Conservation (phyloP, 2,329 filamentous ascomycete species). For the Parastagonospora avenae region DNA sequence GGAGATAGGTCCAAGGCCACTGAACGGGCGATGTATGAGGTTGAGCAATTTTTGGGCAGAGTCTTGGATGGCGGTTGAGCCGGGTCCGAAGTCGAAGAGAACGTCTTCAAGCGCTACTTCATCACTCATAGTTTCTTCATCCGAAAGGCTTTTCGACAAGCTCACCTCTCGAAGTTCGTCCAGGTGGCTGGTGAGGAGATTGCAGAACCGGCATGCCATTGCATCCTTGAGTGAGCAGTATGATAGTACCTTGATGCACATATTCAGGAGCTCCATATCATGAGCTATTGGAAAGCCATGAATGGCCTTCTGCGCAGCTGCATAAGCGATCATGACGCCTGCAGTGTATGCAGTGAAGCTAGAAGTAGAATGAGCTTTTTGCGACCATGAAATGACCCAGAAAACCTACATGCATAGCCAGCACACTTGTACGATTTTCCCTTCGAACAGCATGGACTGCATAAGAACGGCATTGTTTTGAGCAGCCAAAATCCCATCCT, state of each 20-base stretch:
- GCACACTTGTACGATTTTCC: slow-evolving; percentile 20
- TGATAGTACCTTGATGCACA: slow-evolving; percentile 8
- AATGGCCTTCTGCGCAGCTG: slow-evolving; percentile 17
- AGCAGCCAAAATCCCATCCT: slow-evolving; percentile 23
- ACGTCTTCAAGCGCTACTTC: background rate
- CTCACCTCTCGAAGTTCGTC: background rate
- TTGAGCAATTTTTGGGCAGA: slow-evolving; percentile 15
- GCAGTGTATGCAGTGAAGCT: slow-evolving; percentile 22
- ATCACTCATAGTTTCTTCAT: too few species aligned
- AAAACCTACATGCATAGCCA: slow-evolving; percentile 27
- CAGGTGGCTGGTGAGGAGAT: slow-evolving; percentile 8
- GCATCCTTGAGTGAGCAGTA: slow-evolving; percentile 13
- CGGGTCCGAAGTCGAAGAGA: slow-evolving; percentile 12
- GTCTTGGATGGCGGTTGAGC: slow-evolving; percentile 12
- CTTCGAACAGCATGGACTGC: slow-evolving; percentile 13
- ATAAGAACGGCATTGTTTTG: slow-evolving; percentile 19
- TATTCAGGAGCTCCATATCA: slow-evolving; percentile 10
- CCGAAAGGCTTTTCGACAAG: background rate
- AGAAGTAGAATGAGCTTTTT: background rate
- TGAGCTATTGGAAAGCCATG: background rate
- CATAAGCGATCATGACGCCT: slow-evolving; percentile 19
- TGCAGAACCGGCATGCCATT: slow-evolving; percentile 5
- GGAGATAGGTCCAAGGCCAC: slow-evolving; percentile 2
- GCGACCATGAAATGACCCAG: background rate
- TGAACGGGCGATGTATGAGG: slow-evolving; percentile 18